Evolutionary conservation across 305 asterid genomes (phyloP).

Genomic region (Fraxinus velutina): DNA sequence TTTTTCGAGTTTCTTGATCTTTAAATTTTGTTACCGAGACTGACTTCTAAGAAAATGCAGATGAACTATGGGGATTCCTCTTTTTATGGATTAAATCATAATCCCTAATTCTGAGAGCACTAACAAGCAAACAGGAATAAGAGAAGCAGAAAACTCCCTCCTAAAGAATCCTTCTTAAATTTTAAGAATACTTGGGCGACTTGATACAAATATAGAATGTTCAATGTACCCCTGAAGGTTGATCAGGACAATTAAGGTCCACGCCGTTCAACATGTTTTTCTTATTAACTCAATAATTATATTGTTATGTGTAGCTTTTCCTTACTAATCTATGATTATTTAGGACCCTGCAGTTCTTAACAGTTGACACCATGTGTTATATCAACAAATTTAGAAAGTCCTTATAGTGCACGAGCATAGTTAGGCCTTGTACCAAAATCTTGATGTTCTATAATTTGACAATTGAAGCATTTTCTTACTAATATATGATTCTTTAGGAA

Average conservation of each 20-base stretch:
- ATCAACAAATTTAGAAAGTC: constrained; percentile 13
- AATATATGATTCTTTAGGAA: not conserved
- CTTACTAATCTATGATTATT: not conserved
- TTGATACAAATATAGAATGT: not conserved
- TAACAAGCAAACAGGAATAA: not conserved
- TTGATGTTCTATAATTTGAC: not conserved
- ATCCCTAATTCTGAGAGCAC: not conserved
- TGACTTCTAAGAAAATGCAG: not conserved
- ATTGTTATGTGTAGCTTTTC: not conserved
- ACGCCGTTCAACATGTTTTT: not conserved
- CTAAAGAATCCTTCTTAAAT: not conserved
- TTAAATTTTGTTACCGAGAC: not conserved
- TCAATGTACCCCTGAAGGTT: not conserved
- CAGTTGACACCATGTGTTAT: constrained; percentile 10
- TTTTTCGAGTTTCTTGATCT: not conserved
- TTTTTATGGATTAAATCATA: constrained; percentile 25
- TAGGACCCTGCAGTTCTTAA: not conserved
- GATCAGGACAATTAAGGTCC: not conserved
- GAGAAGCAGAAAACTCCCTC: not conserved
- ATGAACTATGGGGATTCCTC: constrained; percentile 30
- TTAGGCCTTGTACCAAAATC: constrained; percentile 1
- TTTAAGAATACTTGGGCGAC: not conserved
- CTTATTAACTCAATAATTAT: not conserved
- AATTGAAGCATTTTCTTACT: not conserved
- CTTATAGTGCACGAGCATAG: constrained; percentile 1